Evolutionary conservation across 495 filamentous ascomycete genomes (phyloP).

Genomic region (Podospora tetraspora): DNA sequence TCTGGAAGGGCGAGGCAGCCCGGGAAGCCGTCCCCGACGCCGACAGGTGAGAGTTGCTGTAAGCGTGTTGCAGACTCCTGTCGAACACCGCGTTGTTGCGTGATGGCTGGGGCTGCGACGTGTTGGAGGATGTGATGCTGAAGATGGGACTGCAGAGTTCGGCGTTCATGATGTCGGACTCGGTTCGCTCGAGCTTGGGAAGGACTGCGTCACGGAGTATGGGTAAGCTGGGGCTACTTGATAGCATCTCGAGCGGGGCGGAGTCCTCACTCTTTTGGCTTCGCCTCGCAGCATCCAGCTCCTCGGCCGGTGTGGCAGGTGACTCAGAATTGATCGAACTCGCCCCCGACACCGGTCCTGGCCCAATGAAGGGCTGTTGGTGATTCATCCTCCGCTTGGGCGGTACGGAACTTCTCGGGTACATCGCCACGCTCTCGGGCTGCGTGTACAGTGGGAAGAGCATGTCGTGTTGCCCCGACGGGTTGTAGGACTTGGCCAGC

Average conservation of each 20-base stretch:
- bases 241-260: slow-evolving; percentile 47
- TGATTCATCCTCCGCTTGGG: slow-evolving; percentile 34
- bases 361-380: slow-evolving; percentile 35
- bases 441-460: slow-evolving; percentile 28
- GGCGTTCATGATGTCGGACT: slow-evolving; percentile 79
- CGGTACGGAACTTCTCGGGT: slow-evolving; percentile 26
- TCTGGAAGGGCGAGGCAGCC: slow-evolving; percentile 77
- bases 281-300: slow-evolving; percentile 41
- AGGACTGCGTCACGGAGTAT: slow-evolving; percentile 45
- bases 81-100: slow-evolving; percentile 61
- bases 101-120: slow-evolving; percentile 45
- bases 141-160: slow-evolving; percentile 73
- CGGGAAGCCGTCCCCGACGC: slow-evolving; percentile 48
- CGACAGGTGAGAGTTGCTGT: slow-evolving; percentile 62
- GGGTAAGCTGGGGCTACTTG: slow-evolving; percentile 37
- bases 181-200: slow-evolving; percentile 78
- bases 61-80: slow-evolving; percentile 70
- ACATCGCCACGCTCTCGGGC: slow-evolving; percentile 19
- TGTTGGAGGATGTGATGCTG: slow-evolving; percentile 46
- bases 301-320: slow-evolving; percentile 49
- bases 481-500: slow-evolving; percentile 33
- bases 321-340: slow-evolving; percentile 50
- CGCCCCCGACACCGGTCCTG: slow-evolving; percentile 45
- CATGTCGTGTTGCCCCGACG: slow-evolving; percentile 24
- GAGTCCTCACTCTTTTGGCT: slow-evolving; percentile 42